Conservation (phyloP, 2,329 filamentous ascomycete species). For the Xylaria sp. region DNA sequence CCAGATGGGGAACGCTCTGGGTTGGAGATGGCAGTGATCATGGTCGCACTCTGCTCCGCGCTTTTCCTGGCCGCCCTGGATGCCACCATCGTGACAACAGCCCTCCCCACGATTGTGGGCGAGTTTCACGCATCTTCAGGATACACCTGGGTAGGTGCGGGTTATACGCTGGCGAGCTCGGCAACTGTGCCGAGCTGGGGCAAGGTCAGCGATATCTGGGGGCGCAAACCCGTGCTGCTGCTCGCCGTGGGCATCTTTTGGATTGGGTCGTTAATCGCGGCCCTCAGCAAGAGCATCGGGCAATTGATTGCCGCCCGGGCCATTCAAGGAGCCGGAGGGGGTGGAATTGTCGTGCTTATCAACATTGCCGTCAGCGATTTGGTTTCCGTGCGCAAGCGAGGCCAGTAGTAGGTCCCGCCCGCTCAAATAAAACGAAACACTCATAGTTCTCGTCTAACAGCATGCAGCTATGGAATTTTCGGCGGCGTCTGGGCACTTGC, state of each 20-base stretch:
- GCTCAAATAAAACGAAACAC: too few species aligned
- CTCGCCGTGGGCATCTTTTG: conserved; percentile 64
- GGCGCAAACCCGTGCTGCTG: conserved; percentile 66
- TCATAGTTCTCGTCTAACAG: too few species aligned
- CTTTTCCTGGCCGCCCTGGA: conserved; percentile 67
- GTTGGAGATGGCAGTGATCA: conserved; percentile 48
- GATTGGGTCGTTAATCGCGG: conserved; percentile 65
- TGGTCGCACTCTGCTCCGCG: conserved; percentile 49
- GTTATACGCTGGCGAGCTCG: conserved; percentile 77
- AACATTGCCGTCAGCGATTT: conserved; percentile 69
- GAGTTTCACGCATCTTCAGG: conserved; percentile 74
- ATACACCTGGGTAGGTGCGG: conserved; percentile 81
- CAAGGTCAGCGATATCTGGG: conserved; percentile 68
- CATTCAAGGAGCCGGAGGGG: conserved; percentile 67
- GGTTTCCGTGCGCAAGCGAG: conserved; percentile 63
- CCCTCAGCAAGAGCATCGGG: conserved; percentile 60
- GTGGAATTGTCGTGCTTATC: conserved; percentile 68
- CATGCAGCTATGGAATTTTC: conserved; percentile 57
- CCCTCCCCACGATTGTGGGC: conserved; percentile 71
- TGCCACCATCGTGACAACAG: conserved; percentile 73
- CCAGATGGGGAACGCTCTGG: conserved; percentile 42
- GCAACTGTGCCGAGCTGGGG: conserved; percentile 77
- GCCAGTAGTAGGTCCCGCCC: conserved; percentile 52
- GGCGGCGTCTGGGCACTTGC: conserved; percentile 73
- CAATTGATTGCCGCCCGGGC: conserved; percentile 66